Conservation (phyloP, 106 monocot species). For the Xerophyta viscosa region DNA sequence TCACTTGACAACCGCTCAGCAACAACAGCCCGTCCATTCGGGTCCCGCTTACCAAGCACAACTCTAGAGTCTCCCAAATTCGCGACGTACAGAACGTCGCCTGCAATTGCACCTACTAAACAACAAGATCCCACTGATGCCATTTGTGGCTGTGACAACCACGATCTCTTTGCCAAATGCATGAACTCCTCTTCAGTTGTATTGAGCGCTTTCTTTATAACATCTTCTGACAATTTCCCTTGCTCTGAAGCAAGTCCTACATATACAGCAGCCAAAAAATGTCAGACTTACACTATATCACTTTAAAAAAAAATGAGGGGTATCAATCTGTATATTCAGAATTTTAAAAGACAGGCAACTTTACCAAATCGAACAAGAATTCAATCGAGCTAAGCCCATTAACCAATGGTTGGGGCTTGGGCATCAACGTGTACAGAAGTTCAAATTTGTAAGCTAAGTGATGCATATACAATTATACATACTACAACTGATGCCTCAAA, state of each 20-base stretch:
- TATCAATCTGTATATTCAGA: no score
- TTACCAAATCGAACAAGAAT: no score
- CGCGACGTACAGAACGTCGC: slow-evolving; percentile 40
- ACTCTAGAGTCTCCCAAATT: slow-evolving; percentile 53
- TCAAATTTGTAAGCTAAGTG: no score
- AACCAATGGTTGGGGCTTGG: no score
- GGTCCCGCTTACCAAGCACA: slow-evolving; percentile 28
- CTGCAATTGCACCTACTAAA: slow-evolving; percentile 37
- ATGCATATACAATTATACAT: no score
- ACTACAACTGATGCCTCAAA: no score
- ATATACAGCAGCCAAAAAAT: no score
- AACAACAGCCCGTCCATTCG: slow-evolving; percentile 15
- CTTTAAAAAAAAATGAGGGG: no score
- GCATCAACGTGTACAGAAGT: no score
- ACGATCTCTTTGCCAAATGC: slow-evolving; percentile 23
- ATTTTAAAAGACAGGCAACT: no score
- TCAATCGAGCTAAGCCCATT: no score
- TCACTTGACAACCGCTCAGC: slow-evolving; percentile 49
- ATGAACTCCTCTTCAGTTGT: slow-evolving; percentile 52
- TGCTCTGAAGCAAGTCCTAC: slow-evolving; percentile 38
- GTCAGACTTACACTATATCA: no score
- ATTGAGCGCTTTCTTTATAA: slow-evolving; percentile 35
- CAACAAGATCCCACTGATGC: slow-evolving; percentile 54
- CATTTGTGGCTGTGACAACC: slow-evolving; percentile 35
- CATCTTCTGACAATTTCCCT: slow-evolving; percentile 38